Conservation (phyloP, 2,329 filamentous ascomycete species). For the Fonsecaea nubica region DNA sequence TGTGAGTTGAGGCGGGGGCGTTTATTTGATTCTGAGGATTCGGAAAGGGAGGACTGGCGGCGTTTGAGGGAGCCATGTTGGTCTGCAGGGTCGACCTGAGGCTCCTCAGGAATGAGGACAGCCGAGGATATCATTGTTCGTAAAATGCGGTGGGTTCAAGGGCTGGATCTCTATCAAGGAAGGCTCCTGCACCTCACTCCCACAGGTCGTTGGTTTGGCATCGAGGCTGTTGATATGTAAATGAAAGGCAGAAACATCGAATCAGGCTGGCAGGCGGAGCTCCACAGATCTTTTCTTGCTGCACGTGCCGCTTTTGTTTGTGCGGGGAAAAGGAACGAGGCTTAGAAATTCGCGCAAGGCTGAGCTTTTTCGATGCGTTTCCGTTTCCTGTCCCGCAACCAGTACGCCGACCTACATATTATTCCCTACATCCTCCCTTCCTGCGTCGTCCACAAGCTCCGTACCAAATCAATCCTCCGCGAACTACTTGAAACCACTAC, state of each 20-base stretch:
- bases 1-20: slow-evolving; percentile 30
- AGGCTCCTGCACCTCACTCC: not conserved
- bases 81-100: slow-evolving; percentile 16
- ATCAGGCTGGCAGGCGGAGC: slow-evolving; percentile 21
- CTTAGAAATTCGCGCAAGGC: slow-evolving; percentile 31
- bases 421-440: not conserved
- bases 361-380: slow-evolving; percentile 16
- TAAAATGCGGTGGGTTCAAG: not conserved
- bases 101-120: slow-evolving; percentile 44
- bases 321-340: slow-evolving; percentile 19
- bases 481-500: not conserved
- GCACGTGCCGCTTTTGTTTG: slow-evolving; percentile 24
- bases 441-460: not conserved
- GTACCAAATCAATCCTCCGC: not conserved
- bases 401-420: not conserved
- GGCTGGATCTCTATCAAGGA: not conserved
- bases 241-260: slow-evolving; percentile 11
- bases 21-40: slow-evolving; percentile 31
- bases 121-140: slow-evolving; percentile 45
- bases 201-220: slow-evolving; percentile 2
- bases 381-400: not conserved
- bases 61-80: slow-evolving; percentile 33
- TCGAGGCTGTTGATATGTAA: not conserved
- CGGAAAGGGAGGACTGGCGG: slow-evolving; percentile 30
- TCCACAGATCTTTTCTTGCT: slow-evolving; percentile 8